Evolutionary conservation across 495 filamentous ascomycete genomes (phyloP).

Genomic region (Cercophora scortea): DNA sequence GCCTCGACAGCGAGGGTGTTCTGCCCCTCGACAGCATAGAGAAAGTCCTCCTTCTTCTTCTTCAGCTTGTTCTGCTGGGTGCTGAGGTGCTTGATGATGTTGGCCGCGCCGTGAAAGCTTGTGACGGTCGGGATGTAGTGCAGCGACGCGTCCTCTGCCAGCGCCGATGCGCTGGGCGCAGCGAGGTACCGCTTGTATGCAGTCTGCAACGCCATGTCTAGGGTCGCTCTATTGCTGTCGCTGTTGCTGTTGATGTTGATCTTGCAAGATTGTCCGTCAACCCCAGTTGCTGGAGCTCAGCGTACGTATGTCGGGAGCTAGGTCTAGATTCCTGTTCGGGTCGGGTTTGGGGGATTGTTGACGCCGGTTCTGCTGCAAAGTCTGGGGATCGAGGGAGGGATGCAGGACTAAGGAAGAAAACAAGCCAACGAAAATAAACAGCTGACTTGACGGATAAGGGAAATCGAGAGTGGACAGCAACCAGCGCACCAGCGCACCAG

Average conservation of each 20-base stretch:
- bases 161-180: conserved; percentile 53
- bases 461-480: not conserved
- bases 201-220: conserved; percentile 24
- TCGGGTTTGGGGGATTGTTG: too few relatives aligned
- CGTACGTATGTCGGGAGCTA: too few relatives aligned
- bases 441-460: not conserved
- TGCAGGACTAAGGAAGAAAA: not conserved
- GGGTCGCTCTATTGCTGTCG: not conserved
- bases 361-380: too few relatives aligned
- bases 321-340: too few relatives aligned
- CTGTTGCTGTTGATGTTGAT: not conserved
- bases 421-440: not conserved
- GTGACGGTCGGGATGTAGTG: conserved; percentile 91
- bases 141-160: conserved; percentile 66
- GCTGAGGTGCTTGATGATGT: conserved; percentile 71
- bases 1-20: conserved; percentile 66
- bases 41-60: conserved; percentile 68
- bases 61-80: conserved; percentile 59
- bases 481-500: too few relatives aligned
- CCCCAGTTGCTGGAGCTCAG: not conserved
- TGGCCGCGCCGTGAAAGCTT: conserved; percentile 55
- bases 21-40: conserved; percentile 62
- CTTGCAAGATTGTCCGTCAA: not conserved
- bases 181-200: conserved; percentile 74
- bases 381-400: not conserved